Conservation (phyloP, 805 yeast genomes). For the Candida endomychidarum region DNA sequence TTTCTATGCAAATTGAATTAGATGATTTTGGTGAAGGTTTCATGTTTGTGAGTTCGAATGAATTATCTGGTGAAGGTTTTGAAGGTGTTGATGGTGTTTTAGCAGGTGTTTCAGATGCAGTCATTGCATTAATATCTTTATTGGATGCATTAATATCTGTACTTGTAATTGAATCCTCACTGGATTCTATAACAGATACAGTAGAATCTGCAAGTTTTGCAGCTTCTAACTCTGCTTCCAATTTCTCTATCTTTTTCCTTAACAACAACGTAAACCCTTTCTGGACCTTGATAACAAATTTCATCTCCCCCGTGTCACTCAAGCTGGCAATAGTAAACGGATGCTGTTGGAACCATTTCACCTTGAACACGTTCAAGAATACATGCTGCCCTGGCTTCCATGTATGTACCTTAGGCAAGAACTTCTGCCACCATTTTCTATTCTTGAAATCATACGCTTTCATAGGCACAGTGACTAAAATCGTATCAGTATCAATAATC, state of each 20-base stretch:
- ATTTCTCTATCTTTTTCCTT: constrained; percentile 24
- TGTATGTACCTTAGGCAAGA: constrained; percentile 36
- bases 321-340: constrained; percentile 49
- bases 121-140: no score
- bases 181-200: no score
- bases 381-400: constrained; percentile 54
- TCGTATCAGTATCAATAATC: constrained; percentile 41
- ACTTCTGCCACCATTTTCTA: constrained; percentile 25
- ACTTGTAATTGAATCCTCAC: no score
- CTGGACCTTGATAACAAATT: constrained; percentile 38
- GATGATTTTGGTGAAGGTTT: not conserved
- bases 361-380: constrained; percentile 38
- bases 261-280: constrained; percentile 45
- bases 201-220: no score
- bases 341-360: constrained; percentile 41
- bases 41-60: not conserved
- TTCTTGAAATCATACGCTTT: constrained; percentile 18
- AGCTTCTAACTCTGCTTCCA: constrained; percentile 5
- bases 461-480: constrained; percentile 40
- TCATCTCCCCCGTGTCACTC: constrained; percentile 38
- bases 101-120: no score
- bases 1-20: constrained; percentile 12
- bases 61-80: no score
- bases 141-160: no score
- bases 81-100: no score